Percentiles rank a stretch among this genome's conserved stretches.
Evolutionary conservation across 1,284 basidiomycete species (phyloP).

Genomic region (Nidula niveotomentosa): DNA sequence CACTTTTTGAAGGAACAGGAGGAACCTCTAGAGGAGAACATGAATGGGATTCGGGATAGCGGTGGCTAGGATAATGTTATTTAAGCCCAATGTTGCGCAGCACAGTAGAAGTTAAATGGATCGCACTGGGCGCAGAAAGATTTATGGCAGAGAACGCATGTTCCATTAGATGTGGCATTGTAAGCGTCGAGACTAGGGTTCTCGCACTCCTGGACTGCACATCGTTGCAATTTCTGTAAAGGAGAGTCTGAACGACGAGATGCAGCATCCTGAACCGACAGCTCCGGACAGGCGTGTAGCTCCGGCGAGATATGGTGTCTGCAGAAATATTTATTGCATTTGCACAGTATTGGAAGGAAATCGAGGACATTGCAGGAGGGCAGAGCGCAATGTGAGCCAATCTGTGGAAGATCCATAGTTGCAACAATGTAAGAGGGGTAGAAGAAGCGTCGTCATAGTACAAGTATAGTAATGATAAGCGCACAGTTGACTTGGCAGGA

Average conservation of each 20-base stretch:
- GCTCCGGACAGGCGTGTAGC: constrained; percentile 49
- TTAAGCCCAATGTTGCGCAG: constrained; percentile 7
- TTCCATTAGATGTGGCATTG: constrained; percentile 17
- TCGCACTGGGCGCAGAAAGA: constrained; percentile 64
- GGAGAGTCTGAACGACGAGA: constrained; percentile 3
- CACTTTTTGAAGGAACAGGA: constrained; percentile 32
- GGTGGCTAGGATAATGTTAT: constrained; percentile 43
- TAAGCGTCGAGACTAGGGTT: constrained; percentile 52
- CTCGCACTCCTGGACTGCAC: constrained; percentile 47
- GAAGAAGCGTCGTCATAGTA: no score
- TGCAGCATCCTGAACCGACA: constrained; percentile 7
- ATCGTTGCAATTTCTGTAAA: constrained; percentile 40
- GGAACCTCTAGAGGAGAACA: constrained; percentile 30
- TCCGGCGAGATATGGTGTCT: constrained; percentile 56
- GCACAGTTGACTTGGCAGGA: no score
- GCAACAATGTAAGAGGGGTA: no score
- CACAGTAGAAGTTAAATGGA: constrained; percentile 4
- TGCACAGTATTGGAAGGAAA: constrained; percentile 66
- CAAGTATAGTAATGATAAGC: no score
- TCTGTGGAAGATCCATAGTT: constrained; percentile 21
- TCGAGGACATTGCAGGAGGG: constrained; percentile 53
- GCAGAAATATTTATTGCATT: constrained; percentile 54
- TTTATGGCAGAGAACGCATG: constrained; percentile 51
- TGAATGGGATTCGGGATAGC: constrained; percentile 55
- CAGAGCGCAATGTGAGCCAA: constrained; percentile 59